Evolutionary conservation across 73 alveolate species (phyloP).

Genomic region (Symbiodinium natans): DNA sequence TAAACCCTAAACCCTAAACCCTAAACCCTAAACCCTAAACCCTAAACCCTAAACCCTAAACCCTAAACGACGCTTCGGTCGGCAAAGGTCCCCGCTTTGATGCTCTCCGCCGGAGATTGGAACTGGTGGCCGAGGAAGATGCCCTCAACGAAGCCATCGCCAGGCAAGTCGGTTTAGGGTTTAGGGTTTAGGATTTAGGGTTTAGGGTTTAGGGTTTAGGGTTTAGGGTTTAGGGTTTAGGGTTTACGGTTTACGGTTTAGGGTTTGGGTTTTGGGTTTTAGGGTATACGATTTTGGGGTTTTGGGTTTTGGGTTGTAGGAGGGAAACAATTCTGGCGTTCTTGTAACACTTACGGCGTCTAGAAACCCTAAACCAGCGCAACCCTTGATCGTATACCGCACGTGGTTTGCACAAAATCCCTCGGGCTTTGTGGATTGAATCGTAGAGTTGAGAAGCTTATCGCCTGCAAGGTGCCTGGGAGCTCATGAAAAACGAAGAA

Average conservation of each 20-base stretch:
- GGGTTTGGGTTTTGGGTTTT: too few relatives aligned
- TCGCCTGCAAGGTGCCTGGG: not conserved
- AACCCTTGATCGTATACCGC: too few relatives aligned
- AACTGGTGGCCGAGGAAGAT: constrained; percentile 76
- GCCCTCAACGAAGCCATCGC: constrained; percentile 45
- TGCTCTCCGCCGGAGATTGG: constrained; percentile 64
- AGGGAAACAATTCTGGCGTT: not conserved
- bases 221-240: too few relatives aligned
- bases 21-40: not conserved
- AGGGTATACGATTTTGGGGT: too few relatives aligned
- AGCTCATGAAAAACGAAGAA: not conserved
- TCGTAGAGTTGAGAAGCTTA: too few relatives aligned
- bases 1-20: too few relatives aligned
- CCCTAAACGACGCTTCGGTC: not conserved
- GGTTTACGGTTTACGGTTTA: too few relatives aligned
- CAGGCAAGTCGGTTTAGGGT: not conserved
- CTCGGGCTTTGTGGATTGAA: too few relatives aligned
- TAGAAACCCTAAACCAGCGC: not conserved
- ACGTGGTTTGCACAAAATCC: too few relatives aligned
- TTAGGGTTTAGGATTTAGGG: too few relatives aligned
- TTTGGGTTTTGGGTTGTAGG: not conserved
- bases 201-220: too few relatives aligned
- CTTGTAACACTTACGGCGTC: not conserved
- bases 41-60: not conserved
- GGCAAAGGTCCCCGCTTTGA: constrained; percentile 44